Evolutionary conservation across 371 early-diverging fungal species (phyloP).

Genomic region (Nematocida sp.): DNA sequence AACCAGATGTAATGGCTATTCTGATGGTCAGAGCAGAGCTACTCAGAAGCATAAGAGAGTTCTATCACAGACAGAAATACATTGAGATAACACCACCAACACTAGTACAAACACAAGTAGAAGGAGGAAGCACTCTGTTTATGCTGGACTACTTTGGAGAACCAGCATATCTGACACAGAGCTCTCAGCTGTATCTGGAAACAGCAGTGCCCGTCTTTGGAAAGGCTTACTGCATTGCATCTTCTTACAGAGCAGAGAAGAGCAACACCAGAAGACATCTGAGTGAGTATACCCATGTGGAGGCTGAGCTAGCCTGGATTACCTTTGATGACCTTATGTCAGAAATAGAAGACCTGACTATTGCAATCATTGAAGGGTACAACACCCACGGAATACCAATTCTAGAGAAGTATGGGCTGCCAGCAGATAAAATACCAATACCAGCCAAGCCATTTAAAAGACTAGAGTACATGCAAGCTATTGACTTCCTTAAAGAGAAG

Average conservation of each 20-base stretch:
- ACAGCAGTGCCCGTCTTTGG: constrained; percentile 88
- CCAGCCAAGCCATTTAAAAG: constrained; percentile 82
- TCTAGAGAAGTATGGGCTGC: constrained; percentile 72
- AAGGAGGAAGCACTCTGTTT: constrained; percentile 95
- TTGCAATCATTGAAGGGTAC: constrained; percentile 74
- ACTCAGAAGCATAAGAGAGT: constrained; percentile 82
- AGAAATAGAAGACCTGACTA: constrained; percentile 77
- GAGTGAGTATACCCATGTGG: constrained; percentile 95
- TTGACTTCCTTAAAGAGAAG: constrained; percentile 73
- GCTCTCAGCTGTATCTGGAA: constrained; percentile 96
- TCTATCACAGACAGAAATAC: constrained; percentile 74
- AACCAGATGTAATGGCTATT: constrained; percentile 77
- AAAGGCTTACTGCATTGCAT: constrained; percentile 89
- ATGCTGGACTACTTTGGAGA: constrained; percentile 91
- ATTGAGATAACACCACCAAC: constrained; percentile 93
- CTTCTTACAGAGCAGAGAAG: constrained; percentile 98
- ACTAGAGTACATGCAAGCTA: constrained; percentile 91
- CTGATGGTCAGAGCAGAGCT: constrained; percentile 79
- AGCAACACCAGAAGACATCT: constrained; percentile 96
- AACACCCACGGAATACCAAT: constrained; percentile 71
- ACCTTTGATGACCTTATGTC: constrained; percentile 79
- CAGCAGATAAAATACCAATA: background rate
- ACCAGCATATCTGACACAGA: constrained; percentile 92
- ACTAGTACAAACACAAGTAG: constrained; percentile 99
- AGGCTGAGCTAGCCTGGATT: constrained; percentile 92